A percentile compares a stretch with the other conserved stretches of the same genome.
phyloP scores from a whole-genome alignment of 129 eudicot species.

The Oenanthe sinensis region DNA sequence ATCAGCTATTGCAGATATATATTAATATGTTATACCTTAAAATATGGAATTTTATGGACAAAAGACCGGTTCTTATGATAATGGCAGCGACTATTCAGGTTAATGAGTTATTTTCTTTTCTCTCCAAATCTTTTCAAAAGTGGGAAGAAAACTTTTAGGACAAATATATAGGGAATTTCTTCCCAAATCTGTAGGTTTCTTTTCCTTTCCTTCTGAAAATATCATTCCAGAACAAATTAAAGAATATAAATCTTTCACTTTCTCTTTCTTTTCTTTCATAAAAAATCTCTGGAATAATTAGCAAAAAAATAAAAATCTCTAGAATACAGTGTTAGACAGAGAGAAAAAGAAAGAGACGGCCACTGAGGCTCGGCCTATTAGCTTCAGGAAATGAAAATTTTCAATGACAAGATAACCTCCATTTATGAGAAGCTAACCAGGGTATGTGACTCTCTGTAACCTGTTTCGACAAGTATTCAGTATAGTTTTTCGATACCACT shows the following conservation, averaged over 20 bases:
- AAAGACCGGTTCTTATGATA: neutral
- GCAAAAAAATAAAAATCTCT: too few species aligned
- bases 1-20: neutral
- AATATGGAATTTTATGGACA: neutral
- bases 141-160: too few species aligned
- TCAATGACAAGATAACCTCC: neutral
- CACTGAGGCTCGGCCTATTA: neutral
- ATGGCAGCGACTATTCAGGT: neutral
- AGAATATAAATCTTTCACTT: too few species aligned
- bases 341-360: neutral
- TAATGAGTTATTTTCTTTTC: too few species aligned
- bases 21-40: neutral
- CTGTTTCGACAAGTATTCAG: neutral
- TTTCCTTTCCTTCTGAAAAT: too few species aligned
- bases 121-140: too few species aligned
- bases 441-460: neutral
- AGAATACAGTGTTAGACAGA: neutral
- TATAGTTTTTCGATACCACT: neutral
- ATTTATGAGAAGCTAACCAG: neutral
- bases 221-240: too few species aligned
- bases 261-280: too few species aligned
- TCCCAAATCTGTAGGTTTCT: too few species aligned
- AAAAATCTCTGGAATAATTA: too few species aligned
- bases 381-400: neutral
- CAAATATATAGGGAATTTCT: too few species aligned